Base-by-base conservation (phyloP, 2,329 filamentous ascomycete species). In the Xylariaceae sp. region DNA sequence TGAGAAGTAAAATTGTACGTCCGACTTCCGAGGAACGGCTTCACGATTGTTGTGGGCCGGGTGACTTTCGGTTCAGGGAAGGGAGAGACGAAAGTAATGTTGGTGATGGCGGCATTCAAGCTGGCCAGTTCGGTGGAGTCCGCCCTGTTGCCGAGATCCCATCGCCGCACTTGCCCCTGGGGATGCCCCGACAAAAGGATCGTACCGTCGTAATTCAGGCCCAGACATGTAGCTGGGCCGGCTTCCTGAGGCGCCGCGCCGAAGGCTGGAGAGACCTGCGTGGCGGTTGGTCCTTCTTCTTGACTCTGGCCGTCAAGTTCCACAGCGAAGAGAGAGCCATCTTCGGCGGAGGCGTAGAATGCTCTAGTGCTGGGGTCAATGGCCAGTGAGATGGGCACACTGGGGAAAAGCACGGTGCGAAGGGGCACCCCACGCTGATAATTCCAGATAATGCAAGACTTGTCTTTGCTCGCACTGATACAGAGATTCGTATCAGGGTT, bases 381-480 rank as follows among this genome's bases (percentile, higher is more conserved):
- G 7, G 77, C 69, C 23, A 90, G 60, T 52, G 83, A 88, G 19
- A 83, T 69, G 12, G 89, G 87, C 13, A 74, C 68, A n/a, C 74
- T 71, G 2, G 85, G 78, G 40, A 97, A 78, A 28, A 97, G 72
- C 48, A 94, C 79, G 3, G 88, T 97, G 30, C 89, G 79, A 41
- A 97, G 67, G 9, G 83, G 70, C 44, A 78, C 76, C 27, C 87
- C 87, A 1, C 79, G 85, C 46, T 81, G 78, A 59, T 94, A 94
- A 64, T 97, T 89, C 92, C 92, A 98, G 44, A 94, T 72, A 54
- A 95, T 82, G 52, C 87, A 87, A 6, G 87, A 92, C 63, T 86
- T 89, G 65, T 97, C 92, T 52, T 78, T 81, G 49, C 87, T 87
- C 5, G 82, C 78, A 3, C 90, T 94, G 14, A 96, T 74, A 43